These are phyloP conservation scores for Laguncularia racemosa DNA, from an alignment of 345 rosid species.

Conservation along the genomic window DNA sequence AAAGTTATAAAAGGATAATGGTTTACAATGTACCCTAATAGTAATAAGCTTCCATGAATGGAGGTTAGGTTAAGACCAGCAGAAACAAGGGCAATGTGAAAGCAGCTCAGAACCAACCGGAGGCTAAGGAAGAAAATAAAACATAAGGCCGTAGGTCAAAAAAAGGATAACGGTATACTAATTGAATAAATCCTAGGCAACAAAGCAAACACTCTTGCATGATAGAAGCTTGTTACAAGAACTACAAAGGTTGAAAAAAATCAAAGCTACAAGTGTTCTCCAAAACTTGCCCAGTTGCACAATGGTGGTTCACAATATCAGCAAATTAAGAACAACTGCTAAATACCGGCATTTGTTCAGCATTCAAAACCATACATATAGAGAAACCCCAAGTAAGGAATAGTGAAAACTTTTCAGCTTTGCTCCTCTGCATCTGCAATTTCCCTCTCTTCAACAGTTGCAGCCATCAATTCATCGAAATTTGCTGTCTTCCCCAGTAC, in stretches of 20 bases:
- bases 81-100: no score
- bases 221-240: neutral
- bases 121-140: neutral
- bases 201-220: neutral
- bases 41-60: no score
- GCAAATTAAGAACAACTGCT: no score
- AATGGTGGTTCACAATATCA: no score
- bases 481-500: conserved; percentile 53
- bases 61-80: no score
- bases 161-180: neutral
- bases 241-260: neutral
- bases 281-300: no score
- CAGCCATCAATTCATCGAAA: conserved; percentile 71
- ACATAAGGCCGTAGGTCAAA: neutral
- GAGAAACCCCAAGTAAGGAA: neutral
- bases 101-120: no score
- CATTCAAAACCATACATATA: conserved; percentile 1
- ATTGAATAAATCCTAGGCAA: conserved; percentile 12
- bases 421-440: conserved; percentile 14
- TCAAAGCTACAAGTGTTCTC: neutral
- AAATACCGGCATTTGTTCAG: neutral
- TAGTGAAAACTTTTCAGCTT: conserved; percentile 1
- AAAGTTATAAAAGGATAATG: no score
- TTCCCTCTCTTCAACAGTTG: conserved; percentile 48
- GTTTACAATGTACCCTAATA: no score